phyloP scores from a whole-genome alignment of 176 grass and related monocot genomes.

The Tuctoria greenei region DNA sequence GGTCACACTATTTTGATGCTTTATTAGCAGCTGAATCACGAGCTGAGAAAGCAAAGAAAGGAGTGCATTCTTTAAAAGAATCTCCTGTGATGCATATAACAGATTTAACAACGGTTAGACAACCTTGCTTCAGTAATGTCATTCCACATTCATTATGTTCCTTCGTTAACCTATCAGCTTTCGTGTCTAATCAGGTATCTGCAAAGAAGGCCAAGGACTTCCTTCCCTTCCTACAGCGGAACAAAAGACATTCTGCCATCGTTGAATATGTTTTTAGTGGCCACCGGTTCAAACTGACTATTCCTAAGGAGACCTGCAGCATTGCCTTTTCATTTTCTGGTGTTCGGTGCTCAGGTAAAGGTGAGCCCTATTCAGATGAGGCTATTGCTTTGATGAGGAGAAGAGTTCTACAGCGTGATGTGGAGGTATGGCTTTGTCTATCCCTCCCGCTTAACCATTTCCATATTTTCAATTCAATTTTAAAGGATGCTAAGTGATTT shows the following conservation, averaged over 20 bases:
- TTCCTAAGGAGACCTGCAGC: conserved; percentile 59
- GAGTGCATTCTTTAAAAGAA: conserved; percentile 61
- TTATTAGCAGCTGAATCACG: conserved; percentile 65
- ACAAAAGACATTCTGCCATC: conserved; percentile 50
- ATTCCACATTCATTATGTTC: too few relatives aligned
- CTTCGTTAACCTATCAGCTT: not conserved
- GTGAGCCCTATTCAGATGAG: conserved; percentile 58
- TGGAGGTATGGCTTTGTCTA: conserved; percentile 42
- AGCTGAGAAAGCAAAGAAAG: conserved; percentile 80
- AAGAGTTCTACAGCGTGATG: conserved; percentile 60
- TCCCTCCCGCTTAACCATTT: not conserved
- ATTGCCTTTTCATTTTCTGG: conserved; percentile 69
- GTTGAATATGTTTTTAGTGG: conserved; percentile 62
- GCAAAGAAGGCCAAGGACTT: conserved; percentile 87
- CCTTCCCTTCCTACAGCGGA: conserved; percentile 70
- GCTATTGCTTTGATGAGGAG: conserved; percentile 69
- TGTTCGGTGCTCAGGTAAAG: conserved; percentile 58
- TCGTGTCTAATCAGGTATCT: conserved; percentile 44
- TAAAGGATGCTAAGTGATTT: not conserved
- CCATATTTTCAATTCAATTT: not conserved
- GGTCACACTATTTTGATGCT: conserved; percentile 79
- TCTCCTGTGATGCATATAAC: conserved; percentile 68
- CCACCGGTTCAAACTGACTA: conserved; percentile 61
- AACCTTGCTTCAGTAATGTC: not conserved
- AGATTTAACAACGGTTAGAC: conserved; percentile 69